Evolutionary conservation across 2,329 filamentous ascomycete genomes (phyloP).

Genomic region (Venturia asperata): DNA sequence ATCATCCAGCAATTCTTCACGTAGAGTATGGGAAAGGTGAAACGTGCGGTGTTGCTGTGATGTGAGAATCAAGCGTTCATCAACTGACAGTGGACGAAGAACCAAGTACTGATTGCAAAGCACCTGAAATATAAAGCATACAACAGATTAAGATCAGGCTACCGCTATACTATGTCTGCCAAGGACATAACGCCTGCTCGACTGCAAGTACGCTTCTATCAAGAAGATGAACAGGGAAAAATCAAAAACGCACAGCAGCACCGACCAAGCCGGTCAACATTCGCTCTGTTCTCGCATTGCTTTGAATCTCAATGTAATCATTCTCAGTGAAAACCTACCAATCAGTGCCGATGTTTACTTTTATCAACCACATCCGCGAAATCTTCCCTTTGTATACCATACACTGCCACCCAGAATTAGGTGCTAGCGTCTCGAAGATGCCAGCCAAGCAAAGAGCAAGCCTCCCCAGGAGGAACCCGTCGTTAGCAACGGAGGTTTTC

Average conservation of each 20-base stretch:
- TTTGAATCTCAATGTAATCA: neutral
- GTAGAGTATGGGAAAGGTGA: no score
- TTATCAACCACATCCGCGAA: neutral
- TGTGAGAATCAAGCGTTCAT: neutral
- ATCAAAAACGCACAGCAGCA: neutral
- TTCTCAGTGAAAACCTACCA: neutral
- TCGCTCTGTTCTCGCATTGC: neutral
- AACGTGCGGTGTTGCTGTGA: neutral
- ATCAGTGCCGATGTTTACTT: slow-evolving; percentile 8
- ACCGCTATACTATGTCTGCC: neutral
- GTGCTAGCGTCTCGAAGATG: neutral
- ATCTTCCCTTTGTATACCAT: slow-evolving; percentile 1
- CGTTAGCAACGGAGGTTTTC: neutral
- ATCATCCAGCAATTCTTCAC: no score
- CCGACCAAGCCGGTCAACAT: neutral
- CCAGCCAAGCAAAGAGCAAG: slow-evolving; percentile 5
- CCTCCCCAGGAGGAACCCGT: neutral
- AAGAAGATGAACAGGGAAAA: neutral
- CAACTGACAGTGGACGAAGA: neutral
- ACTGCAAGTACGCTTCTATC: neutral
- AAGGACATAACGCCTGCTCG: neutral
- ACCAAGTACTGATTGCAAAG: neutral
- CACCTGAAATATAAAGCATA: neutral
- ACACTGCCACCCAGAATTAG: slow-evolving; percentile 5
- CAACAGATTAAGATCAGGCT: slow-evolving; percentile 3